Conservation (phyloP, 2,329 filamentous ascomycete genomes). For the Monosporascus cannonballus region DNA sequence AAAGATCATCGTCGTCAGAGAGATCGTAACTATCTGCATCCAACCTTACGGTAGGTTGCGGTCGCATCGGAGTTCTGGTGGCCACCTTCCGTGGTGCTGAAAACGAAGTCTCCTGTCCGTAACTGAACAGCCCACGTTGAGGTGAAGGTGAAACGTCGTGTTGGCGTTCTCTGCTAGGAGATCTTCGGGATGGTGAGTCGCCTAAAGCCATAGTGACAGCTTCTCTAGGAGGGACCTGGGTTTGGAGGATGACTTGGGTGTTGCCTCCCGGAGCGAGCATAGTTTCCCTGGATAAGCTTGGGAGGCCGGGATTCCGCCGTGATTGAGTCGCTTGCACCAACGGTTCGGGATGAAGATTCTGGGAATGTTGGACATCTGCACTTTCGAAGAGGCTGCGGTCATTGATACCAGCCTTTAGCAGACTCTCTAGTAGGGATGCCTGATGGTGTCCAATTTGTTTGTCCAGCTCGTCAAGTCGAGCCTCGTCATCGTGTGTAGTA, state of each 20-base stretch:
- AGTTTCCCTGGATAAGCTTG: constrained; percentile 26
- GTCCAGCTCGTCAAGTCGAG: constrained; percentile 41
- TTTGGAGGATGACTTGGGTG: constrained; percentile 47
- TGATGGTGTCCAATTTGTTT: constrained; percentile 39
- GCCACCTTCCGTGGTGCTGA: constrained; percentile 11
- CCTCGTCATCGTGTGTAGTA: constrained; percentile 47
- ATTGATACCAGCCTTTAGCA: constrained; percentile 41
- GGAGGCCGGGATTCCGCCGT: constrained; percentile 19
- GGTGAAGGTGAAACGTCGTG: constrained; percentile 7
- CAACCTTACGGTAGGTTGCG: constrained; percentile 8
- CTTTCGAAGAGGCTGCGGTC: constrained; percentile 32
- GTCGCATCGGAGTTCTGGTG: constrained; percentile 6
- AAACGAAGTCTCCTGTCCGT: constrained; percentile 7
- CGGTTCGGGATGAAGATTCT: constrained; percentile 19
- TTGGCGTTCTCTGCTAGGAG: constrained; percentile 4
- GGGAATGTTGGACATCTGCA: constrained; percentile 9
- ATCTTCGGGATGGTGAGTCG: constrained; percentile 12
- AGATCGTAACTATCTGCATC: constrained; percentile 19
- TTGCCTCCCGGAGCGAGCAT: constrained; percentile 16
- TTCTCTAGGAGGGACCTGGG: constrained; percentile 33
- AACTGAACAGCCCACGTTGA: constrained; percentile 2
- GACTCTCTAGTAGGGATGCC: constrained; percentile 31
- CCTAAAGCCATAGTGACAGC: constrained; percentile 9
- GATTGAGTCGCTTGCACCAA: constrained; percentile 42
- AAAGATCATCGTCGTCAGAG: constrained; percentile 29